phyloP scores from a whole-genome alignment of 176 grass and related monocot species.

The Raddia guianensis region DNA sequence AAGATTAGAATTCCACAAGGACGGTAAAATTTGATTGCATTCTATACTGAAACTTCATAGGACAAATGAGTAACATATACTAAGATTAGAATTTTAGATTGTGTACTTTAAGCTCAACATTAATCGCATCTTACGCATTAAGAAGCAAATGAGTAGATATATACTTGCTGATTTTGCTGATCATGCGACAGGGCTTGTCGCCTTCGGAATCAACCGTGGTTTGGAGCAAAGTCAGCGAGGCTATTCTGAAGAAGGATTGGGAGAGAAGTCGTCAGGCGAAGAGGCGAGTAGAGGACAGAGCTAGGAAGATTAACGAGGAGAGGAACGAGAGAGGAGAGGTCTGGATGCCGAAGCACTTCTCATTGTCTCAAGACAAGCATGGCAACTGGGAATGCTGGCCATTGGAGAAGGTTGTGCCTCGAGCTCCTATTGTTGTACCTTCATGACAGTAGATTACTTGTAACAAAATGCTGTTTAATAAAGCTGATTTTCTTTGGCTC shows the following conservation, averaged over 20 bases:
- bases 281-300: constrained; percentile 61
- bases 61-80: no score
- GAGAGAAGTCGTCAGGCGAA: constrained; percentile 69
- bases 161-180: neutral
- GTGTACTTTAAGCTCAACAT: neutral
- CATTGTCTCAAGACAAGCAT: constrained; percentile 60
- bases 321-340: constrained; percentile 58
- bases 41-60: neutral
- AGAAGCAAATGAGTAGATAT: neutral
- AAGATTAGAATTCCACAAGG: neutral
- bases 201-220: constrained; percentile 59
- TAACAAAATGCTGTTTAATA: constrained; percentile 16
- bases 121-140: neutral
- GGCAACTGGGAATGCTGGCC: constrained; percentile 80
- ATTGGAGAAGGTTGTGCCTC: constrained; percentile 47
- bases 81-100: neutral
- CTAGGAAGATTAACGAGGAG: constrained; percentile 69
- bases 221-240: constrained; percentile 73
- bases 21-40: neutral
- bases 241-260: constrained; percentile 81
- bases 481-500: constrained; percentile 24
- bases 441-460: constrained; percentile 35
- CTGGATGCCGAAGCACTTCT: constrained; percentile 87
- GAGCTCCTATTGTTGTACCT: constrained; percentile 59
- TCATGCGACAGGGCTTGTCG: constrained; percentile 50